Evolutionary conservation across 805 yeast genomes (phyloP).

Genomic region (Barnettozyma siamensis): DNA sequence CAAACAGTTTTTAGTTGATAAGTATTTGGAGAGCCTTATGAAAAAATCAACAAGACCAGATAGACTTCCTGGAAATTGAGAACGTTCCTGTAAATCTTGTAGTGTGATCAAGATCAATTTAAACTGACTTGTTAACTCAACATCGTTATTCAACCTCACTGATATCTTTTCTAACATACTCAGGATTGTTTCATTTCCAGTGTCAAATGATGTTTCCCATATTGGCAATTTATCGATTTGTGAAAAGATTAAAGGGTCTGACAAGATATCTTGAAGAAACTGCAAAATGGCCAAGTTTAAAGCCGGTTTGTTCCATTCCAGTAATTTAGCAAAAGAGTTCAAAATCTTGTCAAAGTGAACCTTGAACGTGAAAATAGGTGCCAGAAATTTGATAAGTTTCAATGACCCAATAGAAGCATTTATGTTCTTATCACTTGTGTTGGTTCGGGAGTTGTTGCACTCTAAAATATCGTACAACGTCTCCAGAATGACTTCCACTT

Average conservation of each 20-base stretch:
- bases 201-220: slow-evolving; percentile 31
- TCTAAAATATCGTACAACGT: slow-evolving; percentile 15
- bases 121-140: slow-evolving; percentile 26
- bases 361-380: slow-evolving; percentile 24
- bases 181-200: slow-evolving; percentile 14
- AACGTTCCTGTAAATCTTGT: slow-evolving; percentile 26
- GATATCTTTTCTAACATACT: slow-evolving; percentile 18
- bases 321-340: slow-evolving; percentile 27
- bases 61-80: slow-evolving; percentile 36
- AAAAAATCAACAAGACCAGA: slow-evolving; percentile 38
- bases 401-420: slow-evolving; percentile 36
- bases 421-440: slow-evolving; percentile 18
- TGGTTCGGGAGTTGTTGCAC: slow-evolving; percentile 9
- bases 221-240: slow-evolving; percentile 32
- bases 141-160: slow-evolving; percentile 23
- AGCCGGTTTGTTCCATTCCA: slow-evolving; percentile 31
- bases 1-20: slow-evolving; percentile 34
- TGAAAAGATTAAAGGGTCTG: slow-evolving; percentile 24
- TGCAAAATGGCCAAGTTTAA: slow-evolving; percentile 37
- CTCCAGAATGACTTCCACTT: slow-evolving; percentile 11
- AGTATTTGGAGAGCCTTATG: slow-evolving; percentile 29
- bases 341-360: slow-evolving; percentile 29
- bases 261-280: slow-evolving; percentile 35
- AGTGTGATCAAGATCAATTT: slow-evolving; percentile 32
- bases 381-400: slow-evolving; percentile 29